phyloP scores from a whole-genome alignment of 306 rosid species.

The Begonia masoniana region DNA sequence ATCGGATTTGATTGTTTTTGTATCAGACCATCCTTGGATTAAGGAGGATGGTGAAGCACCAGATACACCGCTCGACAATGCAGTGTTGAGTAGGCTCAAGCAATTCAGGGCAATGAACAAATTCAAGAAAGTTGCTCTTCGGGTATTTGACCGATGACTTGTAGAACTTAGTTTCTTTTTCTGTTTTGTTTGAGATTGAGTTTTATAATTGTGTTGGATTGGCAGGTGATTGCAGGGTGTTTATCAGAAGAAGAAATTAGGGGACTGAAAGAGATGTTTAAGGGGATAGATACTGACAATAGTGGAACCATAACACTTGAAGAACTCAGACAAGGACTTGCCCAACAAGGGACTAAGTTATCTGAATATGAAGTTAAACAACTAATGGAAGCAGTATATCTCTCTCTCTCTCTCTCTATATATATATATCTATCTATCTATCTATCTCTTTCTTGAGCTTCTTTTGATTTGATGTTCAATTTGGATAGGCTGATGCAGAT shows the following conservation, averaged over 20 bases:
- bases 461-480: no score
- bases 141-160: conserved; percentile 24
- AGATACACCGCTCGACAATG: conserved; percentile 87
- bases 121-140: conserved; percentile 90
- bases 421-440: conserved; percentile 1
- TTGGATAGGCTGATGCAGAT: conserved; percentile 79
- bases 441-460: not conserved
- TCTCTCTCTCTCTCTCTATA: not conserved
- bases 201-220: not conserved
- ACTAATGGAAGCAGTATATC: conserved; percentile 85
- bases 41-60: conserved; percentile 99
- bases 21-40: conserved; percentile 82
- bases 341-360: conserved; percentile 84
- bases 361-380: conserved; percentile 78
- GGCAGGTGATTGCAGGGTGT: conserved; percentile 88
- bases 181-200: no score
- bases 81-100: conserved; percentile 84
- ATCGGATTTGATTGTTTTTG: no score
- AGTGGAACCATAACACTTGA: conserved; percentile 95
- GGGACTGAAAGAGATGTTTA: conserved; percentile 95
- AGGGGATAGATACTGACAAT: conserved; percentile 75
- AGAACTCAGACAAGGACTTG: conserved; percentile 92
- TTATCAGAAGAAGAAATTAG: conserved; percentile 94
- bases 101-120: conserved; percentile 96
- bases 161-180: no score